Base-by-base conservation (phyloP, 495 filamentous ascomycete genomes). In the Podospora pseudoanserina region DNA sequence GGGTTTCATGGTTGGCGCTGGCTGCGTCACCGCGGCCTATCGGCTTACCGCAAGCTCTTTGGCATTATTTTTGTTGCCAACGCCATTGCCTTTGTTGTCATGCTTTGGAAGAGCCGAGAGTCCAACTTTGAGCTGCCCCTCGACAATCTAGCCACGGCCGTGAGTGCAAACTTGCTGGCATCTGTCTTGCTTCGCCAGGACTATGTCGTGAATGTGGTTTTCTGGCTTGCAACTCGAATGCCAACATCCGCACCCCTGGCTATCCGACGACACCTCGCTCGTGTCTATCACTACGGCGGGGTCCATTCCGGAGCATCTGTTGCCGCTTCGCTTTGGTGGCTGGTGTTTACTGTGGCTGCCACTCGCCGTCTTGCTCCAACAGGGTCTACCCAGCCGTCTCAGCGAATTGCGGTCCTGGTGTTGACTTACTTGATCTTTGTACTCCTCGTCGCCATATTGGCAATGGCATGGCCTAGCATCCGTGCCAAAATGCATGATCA, bases 251-350 rank as follows among this genome's bases (percentile, higher is more conserved):
- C 79, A 60, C 89, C 89, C 0, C 77, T 89, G 26, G 75, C 78
- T 39, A 77, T 91, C 67, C 88, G 89, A 16, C 82, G 82, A 0
- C 75, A 85, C 53, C 81, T 82, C 27, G 86, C 88, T 20, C 86
- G 88, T 58, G 78, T 89, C 39, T 91, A 88, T 69, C 87, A 90
- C 70, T 86, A 89, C 70, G 89, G 89, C 27, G 89, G 89, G 20
- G 80, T 91, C 2, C 89, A 92, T 69, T 87, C 85, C 58, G 87
- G 88, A 54, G 86, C 84, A 68, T 87, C 86, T 20, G 76, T 88
- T 16, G 85, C 87, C 32, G 80, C 89, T 0, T 76, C 83, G 6
- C 64, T 87, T 16, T 91, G 89, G 89, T 89, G 87, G 75, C 61
- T 86, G n/a, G 79, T 84, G 54, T 86, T 87, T 65, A 83, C 86